Base-by-base conservation (phyloP, 768 basidiomycete genomes). In the Agaricus sinodeliciosus region DNA sequence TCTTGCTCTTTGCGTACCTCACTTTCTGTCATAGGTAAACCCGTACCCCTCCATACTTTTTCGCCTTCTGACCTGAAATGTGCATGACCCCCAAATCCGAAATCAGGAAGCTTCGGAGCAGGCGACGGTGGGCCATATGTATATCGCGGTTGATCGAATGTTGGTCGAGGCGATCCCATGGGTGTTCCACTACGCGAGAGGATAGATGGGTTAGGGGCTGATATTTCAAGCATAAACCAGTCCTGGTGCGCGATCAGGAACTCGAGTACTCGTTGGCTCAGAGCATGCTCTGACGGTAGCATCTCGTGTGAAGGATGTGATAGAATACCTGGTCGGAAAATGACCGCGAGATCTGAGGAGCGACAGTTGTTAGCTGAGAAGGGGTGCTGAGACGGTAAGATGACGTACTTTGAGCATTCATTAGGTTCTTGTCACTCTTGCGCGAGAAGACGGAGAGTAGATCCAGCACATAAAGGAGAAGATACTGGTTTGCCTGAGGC, bases 221-320 rank as follows among this genome's bases (percentile, higher is more conserved):
- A 81, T 39, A 90, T 87, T 60, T 90, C 93, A 47, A 96, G 70
- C 77, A 95, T 80, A 68, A 99, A 99, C 79, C 86, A 87, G 62
- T 95, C 94, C 65, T 97, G 94, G 57, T 97, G 86, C n/a, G 82
- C 86, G 59, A 99, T 96, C 49, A 99, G 75, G 66, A 96, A 97
- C 65, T 97, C 94, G 46, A 99, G 78, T 26, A 98, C 94, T 52
- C 77, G 75, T 67, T 96, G 95, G 58, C 87, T 92, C 7, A 92
- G 78, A 8, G 82, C 80, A 69, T 97, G 93, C 63, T 95, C 92
- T 43, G 79, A 70, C 0, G 93, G 93, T 5, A 80, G 81, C 74
- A 94, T 81, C 62, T 92, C 90, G 63, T 97, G 93, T 19, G 76
- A 69, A 2, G 93, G 89, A 65, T 94, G 91, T 8, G 91, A 89